phyloP scores from a whole-genome alignment of 129 eudicot genomes.

The Flaveria ramosissima region DNA sequence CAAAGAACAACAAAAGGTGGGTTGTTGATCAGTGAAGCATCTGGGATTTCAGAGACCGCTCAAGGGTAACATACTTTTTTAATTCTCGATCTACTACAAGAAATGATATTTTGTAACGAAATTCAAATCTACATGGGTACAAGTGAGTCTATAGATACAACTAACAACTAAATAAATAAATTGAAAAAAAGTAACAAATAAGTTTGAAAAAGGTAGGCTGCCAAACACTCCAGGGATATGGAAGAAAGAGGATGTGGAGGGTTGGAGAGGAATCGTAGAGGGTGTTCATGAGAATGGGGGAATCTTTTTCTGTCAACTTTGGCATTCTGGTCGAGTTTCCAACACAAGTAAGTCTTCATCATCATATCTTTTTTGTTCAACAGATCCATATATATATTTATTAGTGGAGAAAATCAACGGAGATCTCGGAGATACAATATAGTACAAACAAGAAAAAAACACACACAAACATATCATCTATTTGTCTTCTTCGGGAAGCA shows the following conservation, averaged over 20 bases:
- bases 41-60: conserved; percentile 46
- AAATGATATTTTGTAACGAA: too few species aligned
- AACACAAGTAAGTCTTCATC: conserved; percentile 12
- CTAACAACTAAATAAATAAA: background rate
- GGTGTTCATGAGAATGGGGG: conserved; percentile 45
- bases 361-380: too few species aligned
- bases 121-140: too few species aligned
- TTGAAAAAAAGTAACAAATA: background rate
- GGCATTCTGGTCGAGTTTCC: conserved; percentile 51
- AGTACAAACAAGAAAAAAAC: too few species aligned
- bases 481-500: too few species aligned
- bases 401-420: too few species aligned
- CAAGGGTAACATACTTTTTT: conserved; percentile 28
- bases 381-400: too few species aligned
- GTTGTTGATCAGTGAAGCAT: conserved; percentile 43
- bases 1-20: conserved; percentile 51
- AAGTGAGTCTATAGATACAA: too few species aligned
- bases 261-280: conserved; percentile 44
- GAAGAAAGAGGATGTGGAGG: conserved; percentile 44
- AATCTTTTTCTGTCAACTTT: conserved; percentile 43
- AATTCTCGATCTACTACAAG: background rate
- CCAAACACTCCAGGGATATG: conserved; percentile 51
- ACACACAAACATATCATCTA: too few species aligned
- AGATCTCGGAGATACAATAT: too few species aligned
- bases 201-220: conserved; percentile 14